A percentile compares a stretch with the other conserved stretches of the same genome.
Evolutionary conservation across 2,329 filamentous ascomycete genomes (phyloP).

Genomic region (Colletotrichum godetiae): DNA sequence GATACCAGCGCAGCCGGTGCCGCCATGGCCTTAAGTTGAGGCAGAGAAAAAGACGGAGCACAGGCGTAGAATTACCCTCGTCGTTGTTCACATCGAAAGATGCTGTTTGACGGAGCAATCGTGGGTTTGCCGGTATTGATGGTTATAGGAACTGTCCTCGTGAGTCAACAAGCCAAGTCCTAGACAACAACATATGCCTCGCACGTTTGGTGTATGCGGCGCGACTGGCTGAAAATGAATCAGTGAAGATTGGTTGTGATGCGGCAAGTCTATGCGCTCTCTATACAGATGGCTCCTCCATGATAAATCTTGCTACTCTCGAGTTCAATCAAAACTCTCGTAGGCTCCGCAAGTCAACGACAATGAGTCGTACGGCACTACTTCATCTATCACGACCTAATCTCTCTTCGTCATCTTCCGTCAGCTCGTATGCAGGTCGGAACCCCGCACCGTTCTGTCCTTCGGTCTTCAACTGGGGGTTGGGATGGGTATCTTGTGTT

Average conservation of each 20-base stretch:
- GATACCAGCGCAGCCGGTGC: background rate
- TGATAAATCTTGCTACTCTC: background rate
- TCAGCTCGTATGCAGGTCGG: constrained; percentile 80
- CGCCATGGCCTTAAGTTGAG: background rate
- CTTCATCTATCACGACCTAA: constrained; percentile 73
- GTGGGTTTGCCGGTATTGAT: background rate
- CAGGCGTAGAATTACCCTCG: background rate
- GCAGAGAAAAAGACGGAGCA: background rate
- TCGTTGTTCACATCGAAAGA: background rate
- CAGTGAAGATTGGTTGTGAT: background rate
- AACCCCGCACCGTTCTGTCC: constrained; percentile 57
- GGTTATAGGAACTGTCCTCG: background rate
- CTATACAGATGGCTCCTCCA: constrained; percentile 16
- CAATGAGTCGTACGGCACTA: background rate
- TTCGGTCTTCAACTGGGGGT: constrained; percentile 73
- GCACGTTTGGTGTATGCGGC: background rate
- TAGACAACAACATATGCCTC: background rate
- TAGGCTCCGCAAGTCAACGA: background rate
- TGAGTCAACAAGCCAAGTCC: background rate
- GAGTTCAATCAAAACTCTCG: background rate
- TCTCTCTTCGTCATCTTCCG: constrained; percentile 81
- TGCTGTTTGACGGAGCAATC: background rate
- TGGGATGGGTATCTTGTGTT: constrained; percentile 87
- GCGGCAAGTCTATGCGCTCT: constrained; percentile 19
- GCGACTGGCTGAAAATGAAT: background rate